These are phyloP conservation scores for Marchantia paleacea DNA, from an alignment of 225 moss, liverwort and hornwort genomes.

Conservation along the genomic window DNA sequence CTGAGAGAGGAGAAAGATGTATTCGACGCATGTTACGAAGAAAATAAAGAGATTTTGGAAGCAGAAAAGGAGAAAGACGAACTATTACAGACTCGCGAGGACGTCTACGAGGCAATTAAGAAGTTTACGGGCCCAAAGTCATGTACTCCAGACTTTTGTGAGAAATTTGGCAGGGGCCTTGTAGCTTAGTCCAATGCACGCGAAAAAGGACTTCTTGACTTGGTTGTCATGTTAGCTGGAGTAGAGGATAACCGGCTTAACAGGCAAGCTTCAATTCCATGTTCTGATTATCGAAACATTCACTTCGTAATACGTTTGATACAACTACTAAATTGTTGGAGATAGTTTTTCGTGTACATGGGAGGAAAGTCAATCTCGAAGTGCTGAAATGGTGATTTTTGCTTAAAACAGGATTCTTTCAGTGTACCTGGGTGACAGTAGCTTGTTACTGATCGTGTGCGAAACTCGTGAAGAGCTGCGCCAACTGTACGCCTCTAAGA, in stretches of 20 bases:
- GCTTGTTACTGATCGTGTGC: neutral
- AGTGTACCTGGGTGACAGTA: neutral
- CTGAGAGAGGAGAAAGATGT: neutral
- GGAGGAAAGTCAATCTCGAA: no score
- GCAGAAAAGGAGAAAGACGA: no score
- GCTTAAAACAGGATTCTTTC: neutral
- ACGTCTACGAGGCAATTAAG: neutral
- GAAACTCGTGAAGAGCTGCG: neutral
- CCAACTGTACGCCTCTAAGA: no score
- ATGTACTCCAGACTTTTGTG: neutral
- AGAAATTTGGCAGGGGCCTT: neutral
- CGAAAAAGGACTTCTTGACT: neutral
- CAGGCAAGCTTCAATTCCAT: neutral
- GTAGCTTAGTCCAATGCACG: neutral
- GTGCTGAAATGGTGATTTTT: neutral
- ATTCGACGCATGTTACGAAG: neutral
- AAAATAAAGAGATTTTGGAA: neutral
- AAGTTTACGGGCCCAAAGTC: neutral
- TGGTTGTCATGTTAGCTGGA: conserved; percentile 2
- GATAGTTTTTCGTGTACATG: no score
- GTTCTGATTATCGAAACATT: neutral
- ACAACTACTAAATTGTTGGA: no score
- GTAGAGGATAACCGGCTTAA: neutral
- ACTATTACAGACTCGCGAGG: neutral
- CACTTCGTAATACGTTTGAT: no score